phyloP scores from a whole-genome alignment of 768 basidiomycete genomes.

The Calocera viscosa region DNA sequence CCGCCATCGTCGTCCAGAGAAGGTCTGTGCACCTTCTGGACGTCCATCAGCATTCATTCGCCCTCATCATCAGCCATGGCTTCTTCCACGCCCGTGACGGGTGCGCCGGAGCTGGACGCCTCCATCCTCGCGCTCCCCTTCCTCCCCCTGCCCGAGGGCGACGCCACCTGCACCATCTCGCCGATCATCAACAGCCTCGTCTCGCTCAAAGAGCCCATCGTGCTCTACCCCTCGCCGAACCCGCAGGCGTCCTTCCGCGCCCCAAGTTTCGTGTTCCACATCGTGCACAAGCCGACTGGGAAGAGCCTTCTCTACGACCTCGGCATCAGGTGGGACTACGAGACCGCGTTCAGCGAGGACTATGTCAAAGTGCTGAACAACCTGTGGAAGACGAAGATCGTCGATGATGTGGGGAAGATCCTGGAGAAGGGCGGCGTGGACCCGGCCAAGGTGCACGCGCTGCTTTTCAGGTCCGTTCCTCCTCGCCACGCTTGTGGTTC shows the following conservation, averaged over 20 bases:
- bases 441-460: not conserved
- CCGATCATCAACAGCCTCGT: conserved; percentile 3
- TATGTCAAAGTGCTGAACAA: not conserved
- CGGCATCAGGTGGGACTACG: not conserved
- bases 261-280: conserved; percentile 2
- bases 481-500: not conserved
- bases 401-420: conserved; percentile 4
- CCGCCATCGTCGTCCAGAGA: not conserved
- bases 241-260: conserved; percentile 5
- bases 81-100: not conserved
- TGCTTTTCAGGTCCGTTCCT: not conserved
- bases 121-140: not conserved
- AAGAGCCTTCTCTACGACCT: conserved; percentile 1
- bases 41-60: not conserved
- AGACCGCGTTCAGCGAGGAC: not conserved
- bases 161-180: not conserved
- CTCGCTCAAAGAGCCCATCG: not conserved
- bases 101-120: not conserved
- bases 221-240: conserved; percentile 1
- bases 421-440: conserved; percentile 6
- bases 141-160: not conserved
- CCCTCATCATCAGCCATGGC: not conserved
- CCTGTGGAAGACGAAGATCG: not conserved
- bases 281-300: not conserved
- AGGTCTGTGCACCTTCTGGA: not conserved